Percentiles rank a stretch among this genome's conserved stretches.
These are phyloP conservation scores for Stachybotrys echinatus DNA, from an alignment of 2,329 filamentous ascomycete genomes.

Conservation along the genomic window DNA sequence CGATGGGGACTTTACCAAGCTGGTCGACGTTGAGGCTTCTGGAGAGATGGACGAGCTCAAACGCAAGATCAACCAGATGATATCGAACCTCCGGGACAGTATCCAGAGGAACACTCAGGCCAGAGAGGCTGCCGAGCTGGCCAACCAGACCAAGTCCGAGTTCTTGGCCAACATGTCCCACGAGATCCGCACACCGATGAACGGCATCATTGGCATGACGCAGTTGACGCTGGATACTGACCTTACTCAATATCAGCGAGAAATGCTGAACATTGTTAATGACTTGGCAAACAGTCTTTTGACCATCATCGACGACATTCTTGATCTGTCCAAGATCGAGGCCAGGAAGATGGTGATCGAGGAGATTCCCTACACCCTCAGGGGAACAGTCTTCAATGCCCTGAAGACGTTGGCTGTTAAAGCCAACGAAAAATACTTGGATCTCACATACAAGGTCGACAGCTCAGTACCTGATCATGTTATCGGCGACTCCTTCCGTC, in stretches of 20 bases:
- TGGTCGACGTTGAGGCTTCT: constrained; percentile 94
- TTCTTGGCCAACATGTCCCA: constrained; percentile 99
- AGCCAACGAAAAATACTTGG: constrained; percentile 91
- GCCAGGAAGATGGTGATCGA: constrained; percentile 98
- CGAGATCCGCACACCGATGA: constrained; percentile 96
- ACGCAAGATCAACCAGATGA: constrained; percentile 99
- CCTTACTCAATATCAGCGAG: constrained; percentile 88
- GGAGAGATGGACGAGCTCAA: constrained; percentile 99
- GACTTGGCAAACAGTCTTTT: constrained; percentile 92
- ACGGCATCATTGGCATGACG: constrained; percentile 97
- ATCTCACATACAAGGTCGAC: constrained; percentile 89
- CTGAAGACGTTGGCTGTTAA: constrained; percentile 96
- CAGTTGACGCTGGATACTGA: constrained; percentile 94
- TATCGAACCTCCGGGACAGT: constrained; percentile 89
- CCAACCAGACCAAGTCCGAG: constrained; percentile 97
- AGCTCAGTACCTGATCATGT: constrained; percentile 92
- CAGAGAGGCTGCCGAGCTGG: constrained; percentile 90
- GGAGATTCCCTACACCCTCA: constrained; percentile 91
- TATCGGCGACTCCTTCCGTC: constrained; percentile 90
- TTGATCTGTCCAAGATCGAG: constrained; percentile 78
- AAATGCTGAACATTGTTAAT: constrained; percentile 98
- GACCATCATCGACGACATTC: constrained; percentile 88
- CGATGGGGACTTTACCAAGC: constrained; percentile 93
- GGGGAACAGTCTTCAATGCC: constrained; percentile 94
- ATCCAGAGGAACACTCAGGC: constrained; percentile 96